Evolutionary conservation across 495 filamentous ascomycete species (phyloP).

Genomic region (Penicillium pancosmium): DNA sequence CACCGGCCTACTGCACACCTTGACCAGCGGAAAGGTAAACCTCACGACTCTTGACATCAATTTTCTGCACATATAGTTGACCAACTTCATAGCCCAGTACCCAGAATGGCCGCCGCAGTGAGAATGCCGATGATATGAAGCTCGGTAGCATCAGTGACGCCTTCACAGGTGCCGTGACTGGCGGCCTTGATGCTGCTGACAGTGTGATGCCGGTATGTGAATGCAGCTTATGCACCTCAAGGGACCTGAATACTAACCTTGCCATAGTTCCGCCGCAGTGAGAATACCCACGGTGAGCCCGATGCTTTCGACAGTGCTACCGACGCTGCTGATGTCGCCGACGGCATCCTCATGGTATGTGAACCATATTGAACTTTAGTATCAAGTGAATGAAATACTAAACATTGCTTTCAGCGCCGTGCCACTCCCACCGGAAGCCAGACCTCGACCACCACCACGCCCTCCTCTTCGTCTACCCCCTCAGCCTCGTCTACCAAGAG

Average conservation of each 20-base stretch:
- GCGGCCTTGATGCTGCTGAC: background rate
- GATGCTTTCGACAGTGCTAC: no score
- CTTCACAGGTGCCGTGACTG: background rate
- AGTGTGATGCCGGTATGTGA: background rate
- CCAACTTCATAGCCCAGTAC: conserved; percentile 4
- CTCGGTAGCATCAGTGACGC: background rate
- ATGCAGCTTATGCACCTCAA: no score
- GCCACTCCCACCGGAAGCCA: background rate
- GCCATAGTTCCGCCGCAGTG: no score
- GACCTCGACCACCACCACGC: background rate
- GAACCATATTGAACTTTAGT: no score
- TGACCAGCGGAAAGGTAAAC: conserved; percentile 6
- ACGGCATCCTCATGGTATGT: no score
- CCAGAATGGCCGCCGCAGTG: conserved; percentile 7
- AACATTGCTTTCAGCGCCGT: background rate
- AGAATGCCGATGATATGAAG: conserved; percentile 4
- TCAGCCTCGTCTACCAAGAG: background rate
- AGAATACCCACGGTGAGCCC: no score
- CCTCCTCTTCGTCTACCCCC: background rate
- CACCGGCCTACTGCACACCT: background rate
- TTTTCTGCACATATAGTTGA: background rate
- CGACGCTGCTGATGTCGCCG: no score
- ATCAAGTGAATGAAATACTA: no score
- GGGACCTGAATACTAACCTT: no score
- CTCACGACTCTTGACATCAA: background rate